Evolutionary conservation across 169 alveolate species (phyloP).

Genomic region (Eimeria acervulina): DNA sequence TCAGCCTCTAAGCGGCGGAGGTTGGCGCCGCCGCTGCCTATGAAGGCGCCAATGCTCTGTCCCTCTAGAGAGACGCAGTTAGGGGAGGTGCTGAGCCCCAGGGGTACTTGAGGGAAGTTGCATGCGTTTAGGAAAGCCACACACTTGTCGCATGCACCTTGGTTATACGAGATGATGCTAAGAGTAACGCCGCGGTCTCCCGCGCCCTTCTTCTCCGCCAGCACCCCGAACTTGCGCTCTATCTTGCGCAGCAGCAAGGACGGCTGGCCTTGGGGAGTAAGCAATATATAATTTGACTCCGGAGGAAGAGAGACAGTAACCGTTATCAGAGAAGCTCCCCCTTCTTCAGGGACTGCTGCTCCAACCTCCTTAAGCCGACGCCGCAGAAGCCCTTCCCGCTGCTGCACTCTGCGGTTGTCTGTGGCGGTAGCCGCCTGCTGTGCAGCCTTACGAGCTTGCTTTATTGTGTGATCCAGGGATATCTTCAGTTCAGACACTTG

Average conservation of each 20-base stretch:
- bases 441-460: slow-evolving; percentile 49
- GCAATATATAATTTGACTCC: slow-evolving; percentile 56
- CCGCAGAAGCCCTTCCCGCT: slow-evolving; percentile 30
- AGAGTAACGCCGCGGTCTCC: slow-evolving; percentile 62
- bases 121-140: slow-evolving; percentile 53
- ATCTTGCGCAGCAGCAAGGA: slow-evolving; percentile 77
- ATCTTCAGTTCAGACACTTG: slow-evolving; percentile 50
- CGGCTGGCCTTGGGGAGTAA: slow-evolving; percentile 74
- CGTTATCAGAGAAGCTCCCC: slow-evolving; percentile 18
- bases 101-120: slow-evolving; percentile 68
- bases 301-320: not conserved
- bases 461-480: not conserved
- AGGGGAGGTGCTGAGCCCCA: slow-evolving; percentile 38
- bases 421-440: slow-evolving; percentile 49
- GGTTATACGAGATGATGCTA: slow-evolving; percentile 32
- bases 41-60: slow-evolving; percentile 74
- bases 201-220: slow-evolving; percentile 70
- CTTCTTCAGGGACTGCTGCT: not conserved
- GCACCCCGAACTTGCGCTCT: slow-evolving; percentile 63
- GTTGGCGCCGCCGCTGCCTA: slow-evolving; percentile 78
- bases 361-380: slow-evolving; percentile 50
- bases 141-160: slow-evolving; percentile 61
- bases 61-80: slow-evolving; percentile 67
- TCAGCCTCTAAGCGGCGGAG: slow-evolving; percentile 80
- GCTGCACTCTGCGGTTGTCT: slow-evolving; percentile 68